phyloP scores from a whole-genome alignment of 495 filamentous ascomycete species.

The Parathielavia appendiculata region DNA sequence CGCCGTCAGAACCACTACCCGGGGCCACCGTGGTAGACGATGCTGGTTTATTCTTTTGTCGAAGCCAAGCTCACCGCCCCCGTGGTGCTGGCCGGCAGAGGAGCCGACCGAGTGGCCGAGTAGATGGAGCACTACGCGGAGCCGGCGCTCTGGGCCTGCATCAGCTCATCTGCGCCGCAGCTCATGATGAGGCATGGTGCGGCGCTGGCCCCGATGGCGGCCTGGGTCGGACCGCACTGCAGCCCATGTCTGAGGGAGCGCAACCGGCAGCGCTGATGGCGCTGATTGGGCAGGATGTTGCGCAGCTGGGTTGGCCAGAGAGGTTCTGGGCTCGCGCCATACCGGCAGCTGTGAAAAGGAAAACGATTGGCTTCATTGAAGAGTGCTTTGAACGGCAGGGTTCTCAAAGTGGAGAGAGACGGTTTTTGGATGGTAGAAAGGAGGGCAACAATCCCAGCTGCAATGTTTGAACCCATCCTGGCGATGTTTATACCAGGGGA shows the following conservation, averaged over 20 bases:
- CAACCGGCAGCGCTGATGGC: conserved; percentile 30
- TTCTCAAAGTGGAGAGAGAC: neutral
- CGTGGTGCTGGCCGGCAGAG: neutral
- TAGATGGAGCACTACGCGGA: conserved; percentile 21
- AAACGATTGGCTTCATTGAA: conserved; percentile 31
- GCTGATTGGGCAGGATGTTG: conserved; percentile 28
- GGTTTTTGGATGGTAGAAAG: neutral
- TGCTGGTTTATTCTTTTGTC: neutral
- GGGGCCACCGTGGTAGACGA: neutral
- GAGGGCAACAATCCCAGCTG: neutral
- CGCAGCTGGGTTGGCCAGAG: conserved; percentile 33
- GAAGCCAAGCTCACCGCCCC: neutral
- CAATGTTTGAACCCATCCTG: too few species aligned
- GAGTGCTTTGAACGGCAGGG: neutral
- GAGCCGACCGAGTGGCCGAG: conserved; percentile 12
- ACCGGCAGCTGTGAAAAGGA: conserved; percentile 22
- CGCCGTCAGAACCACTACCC: neutral
- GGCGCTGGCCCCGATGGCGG: conserved; percentile 18
- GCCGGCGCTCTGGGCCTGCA: conserved; percentile 26
- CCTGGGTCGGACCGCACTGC: conserved; percentile 26
- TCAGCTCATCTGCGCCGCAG: conserved; percentile 18
- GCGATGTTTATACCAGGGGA: too few species aligned
- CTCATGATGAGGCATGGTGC: conserved; percentile 23
- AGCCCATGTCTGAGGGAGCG: conserved; percentile 20
- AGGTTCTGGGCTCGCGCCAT: conserved; percentile 31